phyloP scores from a whole-genome alignment of 306 rosid species.

The Benincasa hispida region DNA sequence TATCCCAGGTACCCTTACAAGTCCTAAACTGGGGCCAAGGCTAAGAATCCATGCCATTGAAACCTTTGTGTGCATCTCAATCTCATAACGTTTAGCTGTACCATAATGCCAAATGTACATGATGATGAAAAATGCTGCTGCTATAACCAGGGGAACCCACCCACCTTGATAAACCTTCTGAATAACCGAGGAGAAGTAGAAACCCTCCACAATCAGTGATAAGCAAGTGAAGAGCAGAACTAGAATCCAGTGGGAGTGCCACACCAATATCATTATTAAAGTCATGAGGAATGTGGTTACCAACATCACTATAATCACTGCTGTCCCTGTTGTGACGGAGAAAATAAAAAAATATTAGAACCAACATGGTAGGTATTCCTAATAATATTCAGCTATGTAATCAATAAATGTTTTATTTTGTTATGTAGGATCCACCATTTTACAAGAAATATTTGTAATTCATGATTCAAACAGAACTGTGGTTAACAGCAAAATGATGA shows the following conservation, averaged over 20 bases:
- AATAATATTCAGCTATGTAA: background rate
- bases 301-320: slow-evolving; percentile 22
- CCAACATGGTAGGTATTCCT: background rate
- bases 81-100: slow-evolving; percentile 53
- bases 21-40: slow-evolving; percentile 84
- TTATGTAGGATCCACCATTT: background rate
- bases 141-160: slow-evolving; percentile 62
- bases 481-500: no score
- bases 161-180: slow-evolving; percentile 65
- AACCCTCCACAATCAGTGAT: slow-evolving; percentile 52
- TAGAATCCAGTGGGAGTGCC: slow-evolving; percentile 44
- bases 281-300: slow-evolving; percentile 57
- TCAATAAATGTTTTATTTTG: background rate
- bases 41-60: slow-evolving; percentile 67
- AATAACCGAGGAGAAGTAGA: slow-evolving; percentile 57
- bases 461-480: background rate
- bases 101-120: slow-evolving; percentile 94
- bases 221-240: slow-evolving; percentile 39
- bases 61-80: slow-evolving; percentile 80
- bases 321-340: slow-evolving; percentile 3
- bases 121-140: slow-evolving; percentile 40
- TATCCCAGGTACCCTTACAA: slow-evolving; percentile 86
- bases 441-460: background rate
- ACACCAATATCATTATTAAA: slow-evolving; percentile 65
- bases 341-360: background rate